These are phyloP conservation scores for Trichophyton schoenleinii DNA, from an alignment of 2,329 filamentous ascomycete genomes.

Conservation along the genomic window DNA sequence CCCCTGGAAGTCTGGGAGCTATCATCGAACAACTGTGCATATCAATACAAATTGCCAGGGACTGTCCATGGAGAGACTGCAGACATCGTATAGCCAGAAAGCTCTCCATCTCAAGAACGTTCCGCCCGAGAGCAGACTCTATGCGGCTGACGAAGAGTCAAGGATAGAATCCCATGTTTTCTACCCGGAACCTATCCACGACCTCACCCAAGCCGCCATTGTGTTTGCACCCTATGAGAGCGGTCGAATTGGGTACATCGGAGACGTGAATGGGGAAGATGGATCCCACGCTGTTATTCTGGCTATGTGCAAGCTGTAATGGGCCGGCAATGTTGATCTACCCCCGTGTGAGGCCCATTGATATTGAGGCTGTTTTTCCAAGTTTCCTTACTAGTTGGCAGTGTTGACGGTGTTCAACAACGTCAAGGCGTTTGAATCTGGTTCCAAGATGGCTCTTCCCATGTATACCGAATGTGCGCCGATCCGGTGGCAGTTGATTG, in stretches of 20 bases:
- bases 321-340: no score
- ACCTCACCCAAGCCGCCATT: neutral
- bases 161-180: neutral
- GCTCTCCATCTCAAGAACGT: neutral
- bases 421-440: no score
- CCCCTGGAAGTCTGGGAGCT: neutral
- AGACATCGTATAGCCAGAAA: neutral
- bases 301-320: neutral
- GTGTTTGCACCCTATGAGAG: neutral
- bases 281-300: neutral
- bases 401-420: no score
- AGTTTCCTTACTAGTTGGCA: no score
- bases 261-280: neutral
- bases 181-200: neutral
- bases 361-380: neutral
- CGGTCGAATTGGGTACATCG: neutral
- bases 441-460: no score
- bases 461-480: no score
- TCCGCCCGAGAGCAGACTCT: neutral
- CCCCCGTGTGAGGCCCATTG: neutral
- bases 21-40: neutral
- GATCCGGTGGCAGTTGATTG: no score
- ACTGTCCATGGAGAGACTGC: neutral
- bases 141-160: neutral
- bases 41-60: neutral